Evolutionary conservation across 2,329 filamentous ascomycete genomes (phyloP), one percentile per base, ranked within the genome.

Genomic region (Diaporthe eres): DNA sequence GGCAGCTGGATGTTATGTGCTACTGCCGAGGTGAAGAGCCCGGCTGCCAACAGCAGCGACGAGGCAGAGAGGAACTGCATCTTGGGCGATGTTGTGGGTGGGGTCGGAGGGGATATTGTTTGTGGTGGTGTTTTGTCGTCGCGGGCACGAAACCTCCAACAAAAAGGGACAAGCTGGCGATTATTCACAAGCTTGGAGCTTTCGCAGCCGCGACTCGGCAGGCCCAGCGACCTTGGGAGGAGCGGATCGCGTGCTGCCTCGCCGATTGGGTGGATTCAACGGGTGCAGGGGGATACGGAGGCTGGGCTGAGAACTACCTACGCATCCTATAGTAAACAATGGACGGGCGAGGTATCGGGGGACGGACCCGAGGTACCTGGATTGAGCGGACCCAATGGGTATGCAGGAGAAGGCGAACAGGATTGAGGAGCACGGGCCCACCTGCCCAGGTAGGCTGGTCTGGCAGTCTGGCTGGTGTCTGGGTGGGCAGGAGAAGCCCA

Each of bases 1-100:
- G 93, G 93, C 82, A 99, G 92, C 85, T 97, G 95, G 86, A 99
- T 98, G 89, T 97, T 98, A 91, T 99, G 97, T 81, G 95, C 95
- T 77, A 91, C 89, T 79, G 92, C 89, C 80, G 91, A 90, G 81
- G 92, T 88, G 83, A 86, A 80, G 77, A 94, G 84, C 81, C 87
- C 87, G 79, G 89, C 88, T 77, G 87, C 86, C 75, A 84, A 78
- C 72, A 85, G 81, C 79, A 86, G 79, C 75, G 83, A 82, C 22
- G 82, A 80, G 74, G 87, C 84, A 15, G 85, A 83, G 75, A 84
- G 83, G 77, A 88, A 83, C 49, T 86, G 81, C 87, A 88, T 88
- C 75, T 75, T 82, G 80, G 75, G 47, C 75, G 75, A 63, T 71
- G 76, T 65, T 78, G 31, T 39, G 42, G 22, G 67, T 57, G 65